Base-by-base conservation (phyloP, 257 asterid genomes). In the Capsicum baccatum region DNA sequence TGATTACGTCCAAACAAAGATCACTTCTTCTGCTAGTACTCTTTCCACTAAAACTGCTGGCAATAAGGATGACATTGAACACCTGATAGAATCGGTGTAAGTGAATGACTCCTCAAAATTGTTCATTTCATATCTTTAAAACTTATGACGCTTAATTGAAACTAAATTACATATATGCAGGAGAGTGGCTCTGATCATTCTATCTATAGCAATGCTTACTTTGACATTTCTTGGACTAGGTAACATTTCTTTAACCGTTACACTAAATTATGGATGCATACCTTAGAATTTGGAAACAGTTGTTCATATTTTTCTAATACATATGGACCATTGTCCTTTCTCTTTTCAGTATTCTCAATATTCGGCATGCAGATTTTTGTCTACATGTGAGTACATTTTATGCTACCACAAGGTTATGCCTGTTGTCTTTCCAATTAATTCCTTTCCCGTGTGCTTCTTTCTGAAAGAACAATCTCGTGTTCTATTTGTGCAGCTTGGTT, bases 191-290 rank as follows among this genome's bases (percentile, higher is more conserved):
- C 95, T 96, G 50, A 96, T 96, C 86, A 8, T 96, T 63, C 93
- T 94, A 55, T 92, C 99, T 35, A 98, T 94, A 0, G 91, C 91
- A 60, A 94, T 96, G 98, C 97, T 96, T 85, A 84, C 91, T 56
- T 69, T 94, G 66, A 92, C 97, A 13, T 93, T 94, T 82, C 92
- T 96, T 82, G 99, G 98, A 89, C 92, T 96, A 44, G 94, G 99
- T 95, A 91, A 84, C 88, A 68, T 70, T 3, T 26, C 1, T 39
- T 6, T 39, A 67, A 17, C 62, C 52, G 33, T 21, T 8, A 13
- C 0, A 12, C 63, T 3, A 19, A 12, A 73, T 2, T 35, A 26
- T 11, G 21, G 47, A n/a, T 11, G 21, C 55, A n/a, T n/a, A 13
- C 82, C 12, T 48, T 19, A 50, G 15, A 76, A 21, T 52, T 76